phyloP scores from a whole-genome alignment of 2,329 filamentous ascomycete genomes.

The Metarhizium guizhouense region DNA sequence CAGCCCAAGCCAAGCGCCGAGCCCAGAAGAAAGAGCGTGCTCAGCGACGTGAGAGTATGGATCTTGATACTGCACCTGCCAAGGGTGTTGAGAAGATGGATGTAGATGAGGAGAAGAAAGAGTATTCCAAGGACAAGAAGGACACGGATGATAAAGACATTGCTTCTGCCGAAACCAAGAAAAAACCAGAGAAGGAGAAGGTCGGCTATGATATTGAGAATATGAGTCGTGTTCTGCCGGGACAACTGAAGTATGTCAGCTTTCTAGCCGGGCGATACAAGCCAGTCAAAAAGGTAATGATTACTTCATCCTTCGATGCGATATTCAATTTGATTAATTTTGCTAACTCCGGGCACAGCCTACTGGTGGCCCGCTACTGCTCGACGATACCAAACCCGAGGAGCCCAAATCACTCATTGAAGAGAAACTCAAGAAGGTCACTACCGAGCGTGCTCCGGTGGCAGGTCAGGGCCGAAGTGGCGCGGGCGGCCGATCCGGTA shows the following conservation, averaged over 20 bases:
- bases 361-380: constrained; percentile 87
- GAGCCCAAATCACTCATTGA: constrained; percentile 77
- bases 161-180: constrained; percentile 56
- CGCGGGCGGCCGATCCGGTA: constrained; percentile 21
- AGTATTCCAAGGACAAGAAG: constrained; percentile 52
- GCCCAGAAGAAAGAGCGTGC: constrained; percentile 91
- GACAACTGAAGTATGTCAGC: constrained; percentile 90
- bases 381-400: constrained; percentile 72
- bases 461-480: constrained; percentile 28
- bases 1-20: constrained; percentile 89
- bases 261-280: constrained; percentile 86
- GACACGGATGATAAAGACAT: constrained; percentile 52
- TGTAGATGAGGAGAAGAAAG: constrained; percentile 56
- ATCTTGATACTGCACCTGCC: constrained; percentile 67
- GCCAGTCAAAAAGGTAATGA: constrained; percentile 73
- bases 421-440: constrained; percentile 81
- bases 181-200: constrained; percentile 93
- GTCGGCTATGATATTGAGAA: constrained; percentile 93
- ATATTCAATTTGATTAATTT: neutral
- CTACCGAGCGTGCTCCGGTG: constrained; percentile 52
- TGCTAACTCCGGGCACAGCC: constrained; percentile 45
- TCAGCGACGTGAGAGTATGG: constrained; percentile 87
- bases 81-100: constrained; percentile 80
- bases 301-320: neutral
- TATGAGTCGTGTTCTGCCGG: constrained; percentile 88